Conservation (phyloP, 2,329 filamentous ascomycete species). For the Xylaria sp. region DNA sequence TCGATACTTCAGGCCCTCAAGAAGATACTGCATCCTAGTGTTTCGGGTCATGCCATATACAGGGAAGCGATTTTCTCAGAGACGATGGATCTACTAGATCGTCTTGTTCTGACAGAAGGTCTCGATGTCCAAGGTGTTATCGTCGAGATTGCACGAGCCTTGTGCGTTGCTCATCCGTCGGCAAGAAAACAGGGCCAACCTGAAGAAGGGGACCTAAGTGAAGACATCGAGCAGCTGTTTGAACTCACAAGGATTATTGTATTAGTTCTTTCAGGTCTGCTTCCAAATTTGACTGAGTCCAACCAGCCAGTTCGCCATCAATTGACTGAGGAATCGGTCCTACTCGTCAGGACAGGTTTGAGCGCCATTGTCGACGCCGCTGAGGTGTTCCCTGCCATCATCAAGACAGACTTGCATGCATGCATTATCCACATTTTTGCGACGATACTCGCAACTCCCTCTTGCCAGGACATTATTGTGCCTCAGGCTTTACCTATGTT, state of each 20-base stretch:
- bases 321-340: conserved; percentile 86
- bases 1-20: conserved; percentile 92
- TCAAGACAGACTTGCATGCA: conserved; percentile 94
- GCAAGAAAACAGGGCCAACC: conserved; percentile 75
- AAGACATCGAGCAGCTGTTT: conserved; percentile 98
- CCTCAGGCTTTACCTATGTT: conserved; percentile 91
- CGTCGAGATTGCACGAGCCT: conserved; percentile 89
- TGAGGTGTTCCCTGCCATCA: conserved; percentile 94
- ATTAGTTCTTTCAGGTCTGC: conserved; percentile 84
- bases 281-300: conserved; percentile 82
- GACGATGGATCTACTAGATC: conserved; percentile 94
- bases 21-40: conserved; percentile 93
- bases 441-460: conserved; percentile 86
- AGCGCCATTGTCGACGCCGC: conserved; percentile 93
- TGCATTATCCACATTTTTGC: conserved; percentile 98
- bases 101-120: conserved; percentile 90
- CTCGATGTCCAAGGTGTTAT: conserved; percentile 90
- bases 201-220: conserved; percentile 83
- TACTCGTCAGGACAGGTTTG: conserved; percentile 81
- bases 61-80: conserved; percentile 95
- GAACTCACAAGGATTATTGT: conserved; percentile 97
- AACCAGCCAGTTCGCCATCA: conserved; percentile 76
- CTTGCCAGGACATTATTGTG: conserved; percentile 88
- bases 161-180: conserved; percentile 92
- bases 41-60: conserved; percentile 96